Percentiles rank a stretch among this genome's conserved stretches.
phyloP scores from a whole-genome alignment of 768 basidiomycete species.

The Mycena metata region DNA sequence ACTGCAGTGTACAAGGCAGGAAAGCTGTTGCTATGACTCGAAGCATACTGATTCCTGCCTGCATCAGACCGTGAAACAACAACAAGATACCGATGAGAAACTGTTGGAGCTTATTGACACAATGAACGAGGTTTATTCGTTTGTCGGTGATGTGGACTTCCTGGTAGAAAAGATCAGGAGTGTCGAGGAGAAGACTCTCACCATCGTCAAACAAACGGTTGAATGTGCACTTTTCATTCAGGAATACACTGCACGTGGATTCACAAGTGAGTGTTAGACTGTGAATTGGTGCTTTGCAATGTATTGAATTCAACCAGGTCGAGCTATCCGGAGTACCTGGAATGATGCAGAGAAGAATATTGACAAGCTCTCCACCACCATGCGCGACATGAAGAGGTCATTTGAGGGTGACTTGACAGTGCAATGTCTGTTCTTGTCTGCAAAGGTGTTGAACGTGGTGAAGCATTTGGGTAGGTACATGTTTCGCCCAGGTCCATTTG shows the following conservation, averaged over 20 bases:
- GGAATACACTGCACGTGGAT: neutral
- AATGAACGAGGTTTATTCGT: neutral
- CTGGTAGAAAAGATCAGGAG: constrained; percentile 4
- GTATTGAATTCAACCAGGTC: neutral
- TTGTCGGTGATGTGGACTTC: neutral
- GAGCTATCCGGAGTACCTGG: neutral
- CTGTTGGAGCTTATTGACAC: neutral
- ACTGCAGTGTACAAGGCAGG: neutral
- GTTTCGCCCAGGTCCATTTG: no score
- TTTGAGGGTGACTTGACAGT: constrained; percentile 4
- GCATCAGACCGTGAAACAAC: neutral
- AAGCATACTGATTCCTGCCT: neutral
- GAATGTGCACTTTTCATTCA: constrained; percentile 5
- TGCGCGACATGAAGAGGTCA: neutral
- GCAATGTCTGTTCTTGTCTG: constrained; percentile 2
- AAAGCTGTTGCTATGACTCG: neutral
- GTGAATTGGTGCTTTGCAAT: neutral
- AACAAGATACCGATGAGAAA: neutral
- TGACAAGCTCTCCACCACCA: neutral
- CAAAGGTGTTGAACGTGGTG: neutral
- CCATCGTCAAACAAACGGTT: constrained; percentile 12
- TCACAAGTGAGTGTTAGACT: neutral
- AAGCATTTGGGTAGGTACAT: constrained; percentile 2
- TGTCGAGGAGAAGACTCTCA: constrained; percentile 9
- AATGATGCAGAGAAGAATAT: neutral